A percentile compares a stretch with the other conserved stretches of the same genome.
Conservation (phyloP, 2,329 filamentous ascomycete genomes). For the Penicillium griseofulvum region DNA sequence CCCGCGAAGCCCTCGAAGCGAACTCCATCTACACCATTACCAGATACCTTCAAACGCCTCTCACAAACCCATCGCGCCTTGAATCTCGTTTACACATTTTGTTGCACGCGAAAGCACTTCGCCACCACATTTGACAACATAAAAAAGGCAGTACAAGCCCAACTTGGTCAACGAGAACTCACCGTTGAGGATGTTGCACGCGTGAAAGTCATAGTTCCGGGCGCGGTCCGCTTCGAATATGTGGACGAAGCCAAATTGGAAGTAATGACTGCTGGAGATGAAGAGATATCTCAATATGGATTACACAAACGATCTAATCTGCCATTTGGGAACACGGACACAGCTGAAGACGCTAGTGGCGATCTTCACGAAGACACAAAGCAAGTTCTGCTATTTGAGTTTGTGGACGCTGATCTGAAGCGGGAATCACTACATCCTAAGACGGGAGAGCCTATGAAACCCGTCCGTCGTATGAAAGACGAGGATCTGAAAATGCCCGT, state of each 20-base stretch:
- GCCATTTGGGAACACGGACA: conserved; percentile 14
- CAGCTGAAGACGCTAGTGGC: conserved; percentile 33
- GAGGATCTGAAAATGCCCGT: conserved; percentile 89
- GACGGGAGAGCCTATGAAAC: conserved; percentile 68
- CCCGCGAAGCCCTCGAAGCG: conserved; percentile 19
- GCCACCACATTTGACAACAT: conserved; percentile 90
- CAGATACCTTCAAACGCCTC: conserved; percentile 68
- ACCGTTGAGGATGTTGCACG: conserved; percentile 75
- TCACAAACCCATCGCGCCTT: conserved; percentile 77
- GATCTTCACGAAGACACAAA: conserved; percentile 38
- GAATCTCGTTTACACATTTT: conserved; percentile 93
- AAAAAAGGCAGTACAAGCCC: conserved; percentile 76
- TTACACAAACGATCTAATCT: conserved; percentile 50
- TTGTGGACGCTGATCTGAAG: conserved; percentile 86
- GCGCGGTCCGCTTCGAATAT: conserved; percentile 77
- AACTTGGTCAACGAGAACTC: conserved; percentile 66
- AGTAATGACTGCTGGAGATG: conserved; percentile 64
- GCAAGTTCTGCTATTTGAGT: conserved; percentile 86
- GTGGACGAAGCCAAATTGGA: conserved; percentile 81
- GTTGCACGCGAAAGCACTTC: conserved; percentile 86
- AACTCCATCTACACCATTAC: conserved; percentile 62
- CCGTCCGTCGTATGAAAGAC: conserved; percentile 65
- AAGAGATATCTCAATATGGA: conserved; percentile 62
- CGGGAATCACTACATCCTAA: conserved; percentile 70
- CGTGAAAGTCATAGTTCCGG: conserved; percentile 73